Evolutionary conservation across 768 basidiomycete species (phyloP).

Genomic region (Boletellus ananas): DNA sequence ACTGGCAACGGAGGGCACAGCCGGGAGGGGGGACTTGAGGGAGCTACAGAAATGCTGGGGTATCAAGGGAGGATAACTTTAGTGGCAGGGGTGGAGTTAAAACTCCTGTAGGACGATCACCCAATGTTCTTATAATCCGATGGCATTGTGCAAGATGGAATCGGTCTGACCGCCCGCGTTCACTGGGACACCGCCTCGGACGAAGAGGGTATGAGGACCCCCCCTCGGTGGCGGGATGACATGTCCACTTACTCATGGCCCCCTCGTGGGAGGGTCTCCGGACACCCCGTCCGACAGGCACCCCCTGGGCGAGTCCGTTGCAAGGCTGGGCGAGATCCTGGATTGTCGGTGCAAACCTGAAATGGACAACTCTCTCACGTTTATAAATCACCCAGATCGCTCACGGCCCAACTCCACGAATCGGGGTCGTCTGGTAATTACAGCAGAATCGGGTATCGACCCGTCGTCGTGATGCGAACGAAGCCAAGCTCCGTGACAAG

Average conservation of each 20-base stretch:
- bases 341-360: slow-evolving; percentile 28
- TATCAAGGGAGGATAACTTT: slow-evolving; percentile 20
- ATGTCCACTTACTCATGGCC: slow-evolving; percentile 35
- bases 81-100: slow-evolving; percentile 35
- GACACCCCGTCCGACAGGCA: slow-evolving; percentile 33
- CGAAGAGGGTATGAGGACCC: slow-evolving; percentile 29
- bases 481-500: slow-evolving; percentile 19
- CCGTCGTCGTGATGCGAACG: slow-evolving; percentile 25
- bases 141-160: slow-evolving; percentile 27
- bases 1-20: slow-evolving; percentile 12
- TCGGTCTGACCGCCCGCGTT: slow-evolving; percentile 27
- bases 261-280: slow-evolving; percentile 23
- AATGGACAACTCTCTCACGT: slow-evolving; percentile 30
- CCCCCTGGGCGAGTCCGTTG: slow-evolving; percentile 17
- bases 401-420: slow-evolving; percentile 18
- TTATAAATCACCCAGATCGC: slow-evolving; percentile 37
- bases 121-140: slow-evolving; percentile 32
- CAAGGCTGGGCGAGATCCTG: slow-evolving; percentile 28
- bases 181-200: slow-evolving; percentile 31
- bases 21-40: slow-evolving; percentile 11
- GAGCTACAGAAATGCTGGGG: slow-evolving; percentile 11
- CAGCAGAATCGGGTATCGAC: slow-evolving; percentile 11
- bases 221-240: slow-evolving; percentile 26
- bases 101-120: slow-evolving; percentile 35
- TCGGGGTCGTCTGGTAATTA: slow-evolving; percentile 23